A percentile compares a stretch with the other conserved stretches of the same genome.
Evolutionary conservation across 257 asterid species (phyloP).

Genomic region (Nyctanthes arbortristis): DNA sequence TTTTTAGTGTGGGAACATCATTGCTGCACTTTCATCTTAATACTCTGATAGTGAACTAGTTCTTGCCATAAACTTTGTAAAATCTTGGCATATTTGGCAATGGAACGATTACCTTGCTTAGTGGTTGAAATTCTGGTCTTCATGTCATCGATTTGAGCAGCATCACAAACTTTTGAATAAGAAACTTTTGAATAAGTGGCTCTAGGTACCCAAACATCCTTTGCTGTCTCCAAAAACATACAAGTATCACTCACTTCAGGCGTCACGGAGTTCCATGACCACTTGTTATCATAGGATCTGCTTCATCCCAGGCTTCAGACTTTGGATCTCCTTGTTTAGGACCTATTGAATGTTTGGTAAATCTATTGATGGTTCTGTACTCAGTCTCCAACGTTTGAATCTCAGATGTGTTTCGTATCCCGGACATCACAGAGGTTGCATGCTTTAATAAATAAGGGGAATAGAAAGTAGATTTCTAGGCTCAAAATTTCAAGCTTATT

Average conservation of each 20-base stretch:
- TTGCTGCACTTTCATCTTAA: neutral
- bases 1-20: no score
- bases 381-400: no score
- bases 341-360: neutral
- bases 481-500: neutral
- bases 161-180: neutral
- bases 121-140: neutral
- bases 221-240: neutral
- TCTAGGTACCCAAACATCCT: neutral
- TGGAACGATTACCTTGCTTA: neutral
- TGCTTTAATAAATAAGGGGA: neutral
- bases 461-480: neutral
- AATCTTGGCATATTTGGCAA: no score
- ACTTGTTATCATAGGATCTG: no score
- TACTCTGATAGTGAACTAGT: neutral
- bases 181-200: neutral
- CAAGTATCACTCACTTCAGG: neutral
- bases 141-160: neutral
- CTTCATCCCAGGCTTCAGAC: neutral
- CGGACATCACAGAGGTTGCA: neutral
- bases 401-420: no score
- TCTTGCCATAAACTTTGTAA: neutral
- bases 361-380: neutral
- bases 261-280: neutral
- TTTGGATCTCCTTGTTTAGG: neutral